Percentiles rank a stretch among this genome's conserved stretches.
Conservation (phyloP, 139 green algal genomes). For the Micractinium sp. region DNA sequence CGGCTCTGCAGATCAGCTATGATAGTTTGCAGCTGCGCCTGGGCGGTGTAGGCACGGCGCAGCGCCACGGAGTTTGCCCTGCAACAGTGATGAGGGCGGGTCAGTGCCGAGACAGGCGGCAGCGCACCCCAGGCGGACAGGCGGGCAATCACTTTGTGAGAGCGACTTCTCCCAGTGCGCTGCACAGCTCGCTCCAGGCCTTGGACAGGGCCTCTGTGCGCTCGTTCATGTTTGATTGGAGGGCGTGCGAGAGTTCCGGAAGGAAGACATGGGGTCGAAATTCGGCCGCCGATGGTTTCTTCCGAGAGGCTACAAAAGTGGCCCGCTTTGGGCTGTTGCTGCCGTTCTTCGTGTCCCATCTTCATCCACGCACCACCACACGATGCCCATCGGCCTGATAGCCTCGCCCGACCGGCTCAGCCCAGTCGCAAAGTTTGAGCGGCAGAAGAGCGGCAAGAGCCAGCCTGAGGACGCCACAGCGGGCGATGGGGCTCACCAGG, state of each 20-base stretch:
- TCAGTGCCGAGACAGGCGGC: not conserved
- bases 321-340: not conserved
- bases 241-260: not conserved
- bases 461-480: not conserved
- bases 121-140: not conserved
- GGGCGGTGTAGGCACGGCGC: not conserved
- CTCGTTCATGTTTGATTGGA: slow-evolving; percentile 8
- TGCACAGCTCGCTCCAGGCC: slow-evolving; percentile 2
- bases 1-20: slow-evolving; percentile 11
- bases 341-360: not conserved
- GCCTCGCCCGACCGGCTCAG: not conserved
- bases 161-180: not conserved
- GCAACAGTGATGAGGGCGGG: not conserved
- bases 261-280: not conserved
- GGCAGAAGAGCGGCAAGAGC: not conserved
- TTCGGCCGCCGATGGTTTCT: not conserved
- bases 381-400: not conserved
- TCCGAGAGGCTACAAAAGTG: not conserved
- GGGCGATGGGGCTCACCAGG: not conserved
- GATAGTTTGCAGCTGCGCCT: not conserved
- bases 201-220: not conserved
- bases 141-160: not conserved
- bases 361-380: not conserved
- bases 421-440: not conserved
- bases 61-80: not conserved